Conservation (phyloP, 2,329 filamentous ascomycete genomes). For the Verticillium longisporum region DNA sequence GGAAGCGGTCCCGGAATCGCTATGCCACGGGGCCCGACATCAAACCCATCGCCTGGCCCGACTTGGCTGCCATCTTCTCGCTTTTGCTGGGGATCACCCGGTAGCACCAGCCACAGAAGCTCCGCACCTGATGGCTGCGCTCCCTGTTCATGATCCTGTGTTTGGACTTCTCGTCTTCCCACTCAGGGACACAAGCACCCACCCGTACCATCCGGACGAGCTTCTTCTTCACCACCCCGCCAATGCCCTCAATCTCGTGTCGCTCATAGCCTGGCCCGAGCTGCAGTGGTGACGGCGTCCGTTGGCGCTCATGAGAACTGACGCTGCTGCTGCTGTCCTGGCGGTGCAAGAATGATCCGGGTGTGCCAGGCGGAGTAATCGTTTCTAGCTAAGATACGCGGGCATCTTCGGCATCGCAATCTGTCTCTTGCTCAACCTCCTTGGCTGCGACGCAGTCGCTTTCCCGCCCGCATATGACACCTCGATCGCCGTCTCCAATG, state of each 20-base stretch:
- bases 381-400: slow-evolving; percentile 27
- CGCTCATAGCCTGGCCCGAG: slow-evolving; percentile 68
- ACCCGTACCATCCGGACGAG: slow-evolving; percentile 75
- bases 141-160: slow-evolving; percentile 65
- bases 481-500: slow-evolving; percentile 81
- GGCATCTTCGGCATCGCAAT: slow-evolving; percentile 75
- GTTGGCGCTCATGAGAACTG: slow-evolving; percentile 18
- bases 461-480: slow-evolving; percentile 80
- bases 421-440: slow-evolving; percentile 73
- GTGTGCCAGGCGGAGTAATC: not conserved
- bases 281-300: slow-evolving; percentile 40
- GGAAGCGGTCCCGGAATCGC: not conserved
- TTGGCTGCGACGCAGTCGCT: slow-evolving; percentile 67
- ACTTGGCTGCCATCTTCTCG: slow-evolving; percentile 16
- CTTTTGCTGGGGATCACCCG: slow-evolving; percentile 58
- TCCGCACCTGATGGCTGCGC: slow-evolving; percentile 58
- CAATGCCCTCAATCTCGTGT: slow-evolving; percentile 88
- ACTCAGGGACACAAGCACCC: slow-evolving; percentile 82
- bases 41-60: not conserved
- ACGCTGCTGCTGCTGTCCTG: slow-evolving; percentile 8
- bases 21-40: not conserved
- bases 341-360: slow-evolving; percentile 5
- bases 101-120: slow-evolving; percentile 91
- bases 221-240: slow-evolving; percentile 81
- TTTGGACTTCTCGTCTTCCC: slow-evolving; percentile 66